phyloP scores from a whole-genome alignment of 768 basidiomycete species.

The Leucosporidium scottii region DNA sequence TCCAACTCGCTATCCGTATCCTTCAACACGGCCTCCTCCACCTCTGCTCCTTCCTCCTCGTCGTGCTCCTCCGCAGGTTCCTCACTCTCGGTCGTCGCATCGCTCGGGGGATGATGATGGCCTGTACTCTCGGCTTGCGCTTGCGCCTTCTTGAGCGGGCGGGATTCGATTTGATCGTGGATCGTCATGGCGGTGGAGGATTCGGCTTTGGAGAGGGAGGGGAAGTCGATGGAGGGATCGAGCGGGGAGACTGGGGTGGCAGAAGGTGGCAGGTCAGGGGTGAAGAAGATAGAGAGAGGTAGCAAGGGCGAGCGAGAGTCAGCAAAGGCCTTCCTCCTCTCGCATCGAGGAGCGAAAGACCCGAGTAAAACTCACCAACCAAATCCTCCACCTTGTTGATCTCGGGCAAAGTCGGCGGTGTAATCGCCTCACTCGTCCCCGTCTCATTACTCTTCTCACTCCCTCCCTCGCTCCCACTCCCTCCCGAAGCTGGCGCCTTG shows the following conservation, averaged over 20 bases:
- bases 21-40: constrained; percentile 67
- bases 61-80: constrained; percentile 9
- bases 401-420: no score
- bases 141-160: constrained; percentile 46
- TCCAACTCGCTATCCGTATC: constrained; percentile 78
- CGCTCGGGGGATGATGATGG: constrained; percentile 8
- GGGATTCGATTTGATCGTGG: constrained; percentile 39
- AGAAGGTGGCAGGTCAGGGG: neutral
- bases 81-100: constrained; percentile 1
- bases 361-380: no score
- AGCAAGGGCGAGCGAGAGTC: neutral
- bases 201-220: constrained; percentile 21
- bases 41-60: constrained; percentile 47
- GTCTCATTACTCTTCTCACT: neutral
- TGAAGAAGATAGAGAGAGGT: neutral
- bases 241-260: constrained; percentile 12
- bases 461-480: no score
- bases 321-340: no score
- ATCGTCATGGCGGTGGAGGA: constrained; percentile 20
- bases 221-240: constrained; percentile 20
- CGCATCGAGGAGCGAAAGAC: no score
- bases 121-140: constrained; percentile 30
- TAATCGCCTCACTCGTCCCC: neutral
- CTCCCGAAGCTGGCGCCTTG: neutral
- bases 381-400: no score